Conservation (phyloP, 768 basidiomycete species). For the Pisolithus sp. region DNA sequence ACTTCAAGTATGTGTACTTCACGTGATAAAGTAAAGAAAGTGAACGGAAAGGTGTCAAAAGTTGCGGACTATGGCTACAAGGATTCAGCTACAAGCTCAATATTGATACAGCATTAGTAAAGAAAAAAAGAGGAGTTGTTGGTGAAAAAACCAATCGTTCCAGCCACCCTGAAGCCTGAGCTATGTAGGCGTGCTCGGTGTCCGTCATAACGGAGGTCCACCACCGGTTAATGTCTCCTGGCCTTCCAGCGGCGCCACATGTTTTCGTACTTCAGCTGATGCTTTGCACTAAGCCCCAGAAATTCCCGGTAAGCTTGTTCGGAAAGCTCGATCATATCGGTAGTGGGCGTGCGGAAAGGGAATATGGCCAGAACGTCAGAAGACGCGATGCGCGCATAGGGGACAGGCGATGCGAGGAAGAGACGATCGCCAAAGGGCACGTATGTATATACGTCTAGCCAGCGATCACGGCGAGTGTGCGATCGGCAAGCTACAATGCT, state of each 20-base stretch:
- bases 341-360: conserved; percentile 30
- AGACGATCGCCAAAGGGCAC: conserved; percentile 57
- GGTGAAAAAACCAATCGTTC: not conserved
- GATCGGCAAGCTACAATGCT: conserved; percentile 43
- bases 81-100: too few relatives aligned
- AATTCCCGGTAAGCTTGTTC: conserved; percentile 54
- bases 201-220: not conserved
- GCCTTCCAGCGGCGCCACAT: conserved; percentile 49
- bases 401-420: conserved; percentile 56
- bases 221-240: conserved; percentile 11
- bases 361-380: conserved; percentile 53
- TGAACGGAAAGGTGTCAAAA: too few relatives aligned
- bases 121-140: too few relatives aligned
- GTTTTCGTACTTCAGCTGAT: conserved; percentile 50
- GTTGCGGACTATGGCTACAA: too few relatives aligned
- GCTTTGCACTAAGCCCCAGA: conserved; percentile 44
- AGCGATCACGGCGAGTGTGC: conserved; percentile 49
- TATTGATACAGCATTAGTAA: too few relatives aligned
- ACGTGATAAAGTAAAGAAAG: too few relatives aligned
- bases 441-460: conserved; percentile 62
- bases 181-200: not conserved
- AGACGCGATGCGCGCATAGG: conserved; percentile 55
- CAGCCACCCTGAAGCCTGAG: not conserved
- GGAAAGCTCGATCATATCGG: conserved; percentile 62
- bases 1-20: too few relatives aligned